phyloP scores from a whole-genome alignment of 495 filamentous ascomycete genomes.

The Extremus antarcticus region DNA sequence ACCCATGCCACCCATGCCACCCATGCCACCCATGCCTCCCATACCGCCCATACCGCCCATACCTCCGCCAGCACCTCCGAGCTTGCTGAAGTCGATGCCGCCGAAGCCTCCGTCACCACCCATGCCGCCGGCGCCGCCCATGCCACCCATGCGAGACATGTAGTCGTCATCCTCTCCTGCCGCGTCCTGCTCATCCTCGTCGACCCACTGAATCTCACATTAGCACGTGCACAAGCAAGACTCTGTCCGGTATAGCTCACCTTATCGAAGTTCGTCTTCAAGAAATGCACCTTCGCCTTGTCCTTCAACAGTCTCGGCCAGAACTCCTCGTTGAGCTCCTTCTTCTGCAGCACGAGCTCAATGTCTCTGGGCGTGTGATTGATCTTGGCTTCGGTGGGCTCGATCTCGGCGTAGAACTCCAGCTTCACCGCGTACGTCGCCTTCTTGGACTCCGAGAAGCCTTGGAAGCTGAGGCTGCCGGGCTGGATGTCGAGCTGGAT shows the following conservation, averaged over 20 bases:
- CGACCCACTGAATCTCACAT: conserved; percentile 63
- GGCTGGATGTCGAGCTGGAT: conserved; percentile 72
- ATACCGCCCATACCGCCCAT: conserved; percentile 35
- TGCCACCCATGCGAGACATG: conserved; percentile 55
- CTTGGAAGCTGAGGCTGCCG: conserved; percentile 67
- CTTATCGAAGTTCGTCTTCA: conserved; percentile 99
- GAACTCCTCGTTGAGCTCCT: conserved; percentile 80
- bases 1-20: conserved; percentile 27
- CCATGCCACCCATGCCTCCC: conserved; percentile 22
- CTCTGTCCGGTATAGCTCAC: conserved; percentile 32
- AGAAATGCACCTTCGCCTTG: conserved; percentile 77
- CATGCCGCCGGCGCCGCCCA: conserved; percentile 39
- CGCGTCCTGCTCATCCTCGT: conserved; percentile 97
- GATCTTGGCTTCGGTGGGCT: conserved; percentile 65
- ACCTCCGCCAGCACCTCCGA: conserved; percentile 40
- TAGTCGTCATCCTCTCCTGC: conserved; percentile 66
- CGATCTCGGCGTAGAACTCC: conserved; percentile 88
- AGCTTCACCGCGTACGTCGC: conserved; percentile 73
- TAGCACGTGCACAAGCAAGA: neutral
- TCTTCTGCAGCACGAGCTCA: conserved; percentile 88
- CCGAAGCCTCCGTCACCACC: conserved; percentile 51
- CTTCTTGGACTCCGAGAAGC: conserved; percentile 69
- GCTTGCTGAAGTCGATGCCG: conserved; percentile 85
- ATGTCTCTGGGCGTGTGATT: conserved; percentile 76
- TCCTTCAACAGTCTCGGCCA: conserved; percentile 94